Percentiles rank a stretch among this genome's conserved stretches.
phyloP scores from a whole-genome alignment of 495 filamentous ascomycete species.

The Podospora anserina region DNA sequence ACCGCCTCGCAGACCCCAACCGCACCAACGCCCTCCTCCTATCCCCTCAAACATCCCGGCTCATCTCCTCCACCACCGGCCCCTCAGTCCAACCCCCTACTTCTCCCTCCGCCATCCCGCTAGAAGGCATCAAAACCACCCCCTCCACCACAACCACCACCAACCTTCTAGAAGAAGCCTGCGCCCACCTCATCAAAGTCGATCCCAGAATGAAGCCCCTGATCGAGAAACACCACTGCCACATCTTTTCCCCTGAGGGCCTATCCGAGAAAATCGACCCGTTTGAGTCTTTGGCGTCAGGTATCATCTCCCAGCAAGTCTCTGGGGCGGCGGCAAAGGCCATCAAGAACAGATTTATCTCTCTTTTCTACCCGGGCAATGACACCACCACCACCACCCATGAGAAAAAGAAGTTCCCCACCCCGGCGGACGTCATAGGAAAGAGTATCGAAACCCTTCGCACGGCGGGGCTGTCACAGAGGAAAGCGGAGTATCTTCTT shows the following conservation, averaged over 20 bases:
- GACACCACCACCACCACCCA: conserved; percentile 8
- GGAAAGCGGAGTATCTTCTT: conserved; percentile 92
- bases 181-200: conserved; percentile 69
- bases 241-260: conserved; percentile 75
- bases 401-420: conserved; percentile 56
- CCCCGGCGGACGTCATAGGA: conserved; percentile 64
- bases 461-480: conserved; percentile 80
- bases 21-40: conserved; percentile 70
- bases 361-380: conserved; percentile 57
- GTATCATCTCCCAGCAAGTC: conserved; percentile 95
- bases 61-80: conserved; percentile 56
- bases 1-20: conserved; percentile 48
- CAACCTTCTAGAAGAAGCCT: conserved; percentile 72
- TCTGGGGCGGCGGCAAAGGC: conserved; percentile 84
- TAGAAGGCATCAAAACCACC: not conserved
- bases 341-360: conserved; percentile 81
- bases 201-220: conserved; percentile 71
- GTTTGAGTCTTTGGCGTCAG: conserved; percentile 73
- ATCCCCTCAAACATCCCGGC: conserved; percentile 71
- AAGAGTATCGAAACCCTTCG: conserved; percentile 62
- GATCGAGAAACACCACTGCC: conserved; percentile 72
- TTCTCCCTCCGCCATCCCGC: not conserved
- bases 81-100: not conserved
- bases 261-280: conserved; percentile 82
- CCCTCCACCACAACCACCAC: conserved; percentile 58